These are phyloP conservation scores for Vanrija pseudolonga DNA, from an alignment of 1,284 basidiomycete species.

Conservation along the genomic window DNA sequence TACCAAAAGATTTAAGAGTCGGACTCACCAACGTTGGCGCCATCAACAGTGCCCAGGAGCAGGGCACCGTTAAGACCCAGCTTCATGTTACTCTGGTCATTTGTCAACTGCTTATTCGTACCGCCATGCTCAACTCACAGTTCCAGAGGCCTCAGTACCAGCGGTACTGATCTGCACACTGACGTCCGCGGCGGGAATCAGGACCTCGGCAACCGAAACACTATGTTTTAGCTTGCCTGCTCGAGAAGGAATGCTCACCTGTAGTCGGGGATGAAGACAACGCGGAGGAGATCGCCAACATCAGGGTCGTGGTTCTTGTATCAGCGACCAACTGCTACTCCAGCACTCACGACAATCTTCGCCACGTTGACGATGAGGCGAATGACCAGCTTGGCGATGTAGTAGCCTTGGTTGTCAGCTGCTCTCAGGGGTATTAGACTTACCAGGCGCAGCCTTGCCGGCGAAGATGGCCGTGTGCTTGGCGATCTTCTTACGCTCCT, in stretches of 20 bases:
- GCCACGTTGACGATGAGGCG: slow-evolving; percentile 85
- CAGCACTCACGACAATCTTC: slow-evolving; percentile 57
- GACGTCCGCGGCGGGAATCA: slow-evolving; percentile 88
- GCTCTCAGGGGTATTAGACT: neutral
- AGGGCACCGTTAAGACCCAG: slow-evolving; percentile 64
- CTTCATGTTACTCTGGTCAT: slow-evolving; percentile 73
- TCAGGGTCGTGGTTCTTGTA: slow-evolving; percentile 71
- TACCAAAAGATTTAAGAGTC: no score
- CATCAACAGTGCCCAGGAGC: slow-evolving; percentile 64
- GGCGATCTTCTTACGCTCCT: slow-evolving; percentile 64
- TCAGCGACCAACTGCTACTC: neutral
- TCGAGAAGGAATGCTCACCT: slow-evolving; percentile 9
- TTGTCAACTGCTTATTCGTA: no score
- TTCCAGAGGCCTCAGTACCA: slow-evolving; percentile 67
- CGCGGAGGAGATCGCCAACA: slow-evolving; percentile 71
- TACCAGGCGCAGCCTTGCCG: slow-evolving; percentile 56
- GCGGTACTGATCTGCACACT: slow-evolving; percentile 91
- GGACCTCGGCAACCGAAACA: slow-evolving; percentile 78
- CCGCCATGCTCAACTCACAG: slow-evolving; percentile 16
- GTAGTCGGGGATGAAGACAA: slow-evolving; percentile 79
- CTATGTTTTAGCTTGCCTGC: slow-evolving; percentile 11
- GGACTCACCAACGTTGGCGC: slow-evolving; percentile 75
- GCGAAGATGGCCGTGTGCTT: slow-evolving; percentile 79
- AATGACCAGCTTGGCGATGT: slow-evolving; percentile 64
- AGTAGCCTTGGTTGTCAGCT: slow-evolving; percentile 37